Evolutionary conservation across 805 yeast genomes (phyloP), one percentile per base, ranked within the genome.

Genomic region (Clavispora carvajalis): DNA sequence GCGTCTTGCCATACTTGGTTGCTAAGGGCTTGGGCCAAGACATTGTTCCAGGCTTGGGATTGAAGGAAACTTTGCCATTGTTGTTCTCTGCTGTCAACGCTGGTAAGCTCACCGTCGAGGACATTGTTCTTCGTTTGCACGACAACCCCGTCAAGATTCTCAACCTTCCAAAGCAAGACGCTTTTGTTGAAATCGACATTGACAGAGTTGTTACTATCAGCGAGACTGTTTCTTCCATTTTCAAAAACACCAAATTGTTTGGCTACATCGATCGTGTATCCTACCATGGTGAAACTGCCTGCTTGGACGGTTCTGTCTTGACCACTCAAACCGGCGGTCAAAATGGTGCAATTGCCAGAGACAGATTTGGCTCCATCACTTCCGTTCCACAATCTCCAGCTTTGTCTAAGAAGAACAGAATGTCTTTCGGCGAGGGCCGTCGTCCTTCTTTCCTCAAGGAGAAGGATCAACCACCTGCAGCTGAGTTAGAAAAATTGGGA

Each of bases 181-280:
- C 96, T 12, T 59, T 73, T 36, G 82, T 91, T 52, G 96, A 89
- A 63, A 67, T 91, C 44, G 95, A 89, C 58, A 65, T 86, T 51
- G 96, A 89, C 64, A 80, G 95, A 62, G 59, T 68, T 13, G 61
- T 66, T 39, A 22, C 24, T 33, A 48, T 50, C 11, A 44, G 44
- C 34, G 47, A 43, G 31, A 39, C 44, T 33, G 37, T 44, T 13
- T 54, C 69, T n/a, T 63, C 76, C 9, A 53, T 69, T 44, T 76
- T 80, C 46, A 69, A 67, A 43, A 75, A 74, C 47, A 54, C 58
- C 49, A 67, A 69, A 38, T 70, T 87, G 57, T 74, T 69, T 45
- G 97, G 97, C 47, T 82, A 88, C 56, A 84, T 91, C 57, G 95
- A 89, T 64, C 79, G 97, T 63, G 97, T 91, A 37, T 75, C 81